These are phyloP conservation scores for Lepiota brunneoincarnata DNA, from an alignment of 768 basidiomycete species.

Conservation along the genomic window DNA sequence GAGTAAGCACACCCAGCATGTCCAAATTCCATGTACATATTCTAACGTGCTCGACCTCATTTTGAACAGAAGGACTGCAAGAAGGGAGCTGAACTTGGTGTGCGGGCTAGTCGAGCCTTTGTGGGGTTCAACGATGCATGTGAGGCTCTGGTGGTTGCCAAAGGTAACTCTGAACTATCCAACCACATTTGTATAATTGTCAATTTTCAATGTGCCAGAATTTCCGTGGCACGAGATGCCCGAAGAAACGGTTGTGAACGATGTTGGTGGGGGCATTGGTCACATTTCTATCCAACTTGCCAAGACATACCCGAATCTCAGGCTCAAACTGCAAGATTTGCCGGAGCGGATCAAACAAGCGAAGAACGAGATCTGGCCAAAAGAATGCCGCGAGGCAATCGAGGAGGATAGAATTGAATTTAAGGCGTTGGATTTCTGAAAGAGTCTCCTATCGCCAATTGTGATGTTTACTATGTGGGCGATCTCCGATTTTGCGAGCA, in stretches of 20 bases:
- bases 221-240: constrained; percentile 23
- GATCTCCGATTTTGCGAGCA: no score
- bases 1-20: constrained; percentile 11
- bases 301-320: constrained; percentile 25
- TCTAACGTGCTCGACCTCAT: background rate
- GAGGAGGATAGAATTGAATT: constrained; percentile 29
- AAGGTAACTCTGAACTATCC: constrained; percentile 16
- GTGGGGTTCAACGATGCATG: constrained; percentile 27
- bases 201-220: constrained; percentile 10
- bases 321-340: constrained; percentile 30
- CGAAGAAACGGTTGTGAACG: constrained; percentile 25
- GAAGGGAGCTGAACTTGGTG: constrained; percentile 1
- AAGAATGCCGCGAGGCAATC: constrained; percentile 29
- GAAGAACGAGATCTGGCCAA: constrained; percentile 26
- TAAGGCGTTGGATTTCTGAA: constrained; percentile 34
- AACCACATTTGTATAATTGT: background rate
- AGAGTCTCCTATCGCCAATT: constrained; percentile 28
- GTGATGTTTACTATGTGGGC: constrained; percentile 38
- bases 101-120: constrained; percentile 31
- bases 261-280: constrained; percentile 35
- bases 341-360: constrained; percentile 25
- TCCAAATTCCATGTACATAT: no score
- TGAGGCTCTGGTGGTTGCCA: constrained; percentile 25
- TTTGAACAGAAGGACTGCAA: background rate
- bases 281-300: constrained; percentile 24